Evolutionary conservation across 441 rosid species (phyloP).

Genomic region (Croton laevigatus): DNA sequence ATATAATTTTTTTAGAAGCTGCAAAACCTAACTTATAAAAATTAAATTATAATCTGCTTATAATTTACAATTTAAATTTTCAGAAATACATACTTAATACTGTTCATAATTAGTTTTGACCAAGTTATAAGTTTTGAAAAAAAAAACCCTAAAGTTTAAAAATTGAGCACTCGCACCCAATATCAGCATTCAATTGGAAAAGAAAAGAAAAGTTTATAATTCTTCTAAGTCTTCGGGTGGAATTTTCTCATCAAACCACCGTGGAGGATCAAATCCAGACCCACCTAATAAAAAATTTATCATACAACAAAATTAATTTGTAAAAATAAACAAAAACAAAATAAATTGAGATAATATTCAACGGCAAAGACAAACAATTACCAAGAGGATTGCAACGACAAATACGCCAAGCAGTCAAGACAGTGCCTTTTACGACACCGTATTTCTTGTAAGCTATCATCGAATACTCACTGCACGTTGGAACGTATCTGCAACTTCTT

Average conservation of each 20-base stretch:
- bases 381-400: conserved; percentile 96
- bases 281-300: conserved; percentile 43
- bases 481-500: conserved; percentile 75
- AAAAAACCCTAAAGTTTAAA: no score
- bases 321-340: not conserved
- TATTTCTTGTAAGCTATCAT: conserved; percentile 94
- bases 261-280: conserved; percentile 86
- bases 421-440: conserved; percentile 68
- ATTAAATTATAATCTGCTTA: no score
- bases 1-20: no score
- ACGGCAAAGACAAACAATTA: conserved; percentile 20
- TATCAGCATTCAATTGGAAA: no score
- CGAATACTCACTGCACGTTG: conserved; percentile 87
- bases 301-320: not conserved
- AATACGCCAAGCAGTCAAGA: conserved; percentile 73
- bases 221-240: conserved; percentile 30
- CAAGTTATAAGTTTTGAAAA: no score
- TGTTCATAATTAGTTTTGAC: no score
- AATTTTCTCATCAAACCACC: conserved; percentile 73
- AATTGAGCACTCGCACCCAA: no score
- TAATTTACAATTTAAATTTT: no score
- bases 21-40: no score
- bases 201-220: no score
- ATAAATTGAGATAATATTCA: not conserved
- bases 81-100: no score